Base-by-base conservation (phyloP, 257 asterid genomes). In the Fraxinus americana region DNA sequence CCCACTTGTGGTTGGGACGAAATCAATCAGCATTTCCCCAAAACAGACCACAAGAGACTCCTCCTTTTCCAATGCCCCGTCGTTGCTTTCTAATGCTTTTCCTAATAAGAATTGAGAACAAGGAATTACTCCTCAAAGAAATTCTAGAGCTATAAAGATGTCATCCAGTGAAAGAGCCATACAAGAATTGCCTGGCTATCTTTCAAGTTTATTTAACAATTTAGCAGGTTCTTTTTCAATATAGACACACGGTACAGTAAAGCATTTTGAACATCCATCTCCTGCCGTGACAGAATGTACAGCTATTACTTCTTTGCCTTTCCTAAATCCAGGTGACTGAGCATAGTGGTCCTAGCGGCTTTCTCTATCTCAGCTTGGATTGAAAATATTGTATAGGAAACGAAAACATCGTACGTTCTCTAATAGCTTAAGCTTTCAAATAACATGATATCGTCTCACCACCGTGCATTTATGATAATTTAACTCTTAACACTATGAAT, bases 21-120 rank as follows among this genome's bases (percentile, higher is more conserved):
- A 96, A 90, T 93, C 99, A 73, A 96, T 96, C n/a, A 96, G 88
- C 96, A 96, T 89, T 85, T 96, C 99, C 75, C 99, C 99, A 68
- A 96, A 96, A 84, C 99, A 96, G 50, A 96, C 98, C 81, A 96
- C 98, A 16, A 90, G 96, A 71, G 93, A 85, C 70, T 88, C 96
- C 71, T 90, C 91, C 32, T 77, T 77, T 65, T 89, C 92, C 69
- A 86, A 35, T 7, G 83, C 41, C 75, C 91, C 92, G 57, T 88
- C 82, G 7, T 86, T 85, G 71, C 83, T 87, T 83, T 86, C 79
- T 77, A 80, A 73, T 77, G 97, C 92, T 85, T 84, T 92, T 54
- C 89, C 97, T 91, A 43, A 32, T 14, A 45, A 73, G 23, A 75
- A 74, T 71, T 71, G 23, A 69, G 32, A 79, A n/a, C 69, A 71